phyloP scores from a whole-genome alignment of 441 rosid species.

The Corymbia calophylla region DNA sequence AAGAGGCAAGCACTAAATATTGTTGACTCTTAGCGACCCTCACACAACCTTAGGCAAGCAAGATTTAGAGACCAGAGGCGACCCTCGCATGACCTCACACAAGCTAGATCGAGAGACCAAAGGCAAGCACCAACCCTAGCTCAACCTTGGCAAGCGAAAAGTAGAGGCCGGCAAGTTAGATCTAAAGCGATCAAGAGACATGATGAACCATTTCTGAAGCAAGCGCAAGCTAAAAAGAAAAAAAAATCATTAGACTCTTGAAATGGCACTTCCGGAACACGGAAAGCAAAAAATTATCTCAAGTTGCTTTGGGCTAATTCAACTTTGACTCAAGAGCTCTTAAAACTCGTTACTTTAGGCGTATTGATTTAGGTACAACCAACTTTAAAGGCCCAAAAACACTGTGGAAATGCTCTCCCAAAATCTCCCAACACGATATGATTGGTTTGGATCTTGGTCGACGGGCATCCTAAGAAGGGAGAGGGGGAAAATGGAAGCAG shows the following conservation, averaged over 20 bases:
- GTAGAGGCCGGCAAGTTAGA: not conserved
- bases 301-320: not conserved
- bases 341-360: not conserved
- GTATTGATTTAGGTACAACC: not conserved
- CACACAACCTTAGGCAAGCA: not conserved
- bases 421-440: not conserved
- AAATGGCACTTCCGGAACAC: not conserved
- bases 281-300: not conserved
- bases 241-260: fast-evolving
- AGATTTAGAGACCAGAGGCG: not conserved
- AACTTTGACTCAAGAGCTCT: not conserved
- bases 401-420: not conserved
- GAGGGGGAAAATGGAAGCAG: not conserved
- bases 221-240: not conserved
- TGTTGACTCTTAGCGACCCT: not conserved
- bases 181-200: fast-evolving
- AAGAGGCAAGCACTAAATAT: not conserved
- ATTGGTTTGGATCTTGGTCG: not conserved
- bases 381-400: not conserved
- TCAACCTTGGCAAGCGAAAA: fast-evolving
- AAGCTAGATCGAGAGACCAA: not conserved
- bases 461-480: not conserved
- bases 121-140: not conserved
- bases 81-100: fast-evolving
- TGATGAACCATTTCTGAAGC: fast-evolving